Conservation (phyloP, 225 moss, liverwort and hornwort species). For the Marchantia polymorpha region DNA sequence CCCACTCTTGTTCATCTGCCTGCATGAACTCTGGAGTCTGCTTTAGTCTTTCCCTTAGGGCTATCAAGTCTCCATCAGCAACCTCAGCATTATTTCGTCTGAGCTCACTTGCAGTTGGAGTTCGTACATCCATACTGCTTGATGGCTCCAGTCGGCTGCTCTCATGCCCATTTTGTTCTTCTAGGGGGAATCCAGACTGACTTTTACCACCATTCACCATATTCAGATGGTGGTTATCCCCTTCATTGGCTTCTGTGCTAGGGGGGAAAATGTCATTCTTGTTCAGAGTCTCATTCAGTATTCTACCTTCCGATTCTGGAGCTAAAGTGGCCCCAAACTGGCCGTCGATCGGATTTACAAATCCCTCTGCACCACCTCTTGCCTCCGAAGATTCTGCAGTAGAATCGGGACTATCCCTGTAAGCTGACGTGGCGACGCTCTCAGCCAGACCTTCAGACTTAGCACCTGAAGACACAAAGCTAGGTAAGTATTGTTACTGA, state of each 20-base stretch:
- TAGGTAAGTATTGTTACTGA: no score
- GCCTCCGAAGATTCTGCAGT: constrained; percentile 43
- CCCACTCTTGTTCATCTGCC: constrained; percentile 86
- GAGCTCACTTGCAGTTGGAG: not conserved
- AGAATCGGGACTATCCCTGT: constrained; percentile 53
- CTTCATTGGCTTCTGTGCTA: not conserved
- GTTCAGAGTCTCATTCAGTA: not conserved
- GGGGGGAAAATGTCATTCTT: not conserved
- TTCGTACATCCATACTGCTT: not conserved
- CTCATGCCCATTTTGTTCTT: not conserved
- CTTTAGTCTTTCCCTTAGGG: constrained; percentile 63
- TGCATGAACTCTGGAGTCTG: constrained; percentile 63
- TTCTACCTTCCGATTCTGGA: not conserved
- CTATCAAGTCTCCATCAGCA: constrained; percentile 30
- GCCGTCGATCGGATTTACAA: constrained; percentile 28
- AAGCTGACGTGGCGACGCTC: constrained; percentile 73
- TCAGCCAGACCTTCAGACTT: constrained; percentile 69
- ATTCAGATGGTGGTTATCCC: not conserved
- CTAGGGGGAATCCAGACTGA: not conserved
- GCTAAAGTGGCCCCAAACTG: constrained; percentile 24
- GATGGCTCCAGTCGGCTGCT: not conserved
- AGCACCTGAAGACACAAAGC: constrained; percentile 9
- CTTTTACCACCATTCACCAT: constrained; percentile 5
- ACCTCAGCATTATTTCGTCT: not conserved
- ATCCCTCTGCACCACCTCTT: constrained; percentile 41